phyloP scores from a whole-genome alignment of 2,329 filamentous ascomycete genomes.

The Gnomoniopsis sp. region DNA sequence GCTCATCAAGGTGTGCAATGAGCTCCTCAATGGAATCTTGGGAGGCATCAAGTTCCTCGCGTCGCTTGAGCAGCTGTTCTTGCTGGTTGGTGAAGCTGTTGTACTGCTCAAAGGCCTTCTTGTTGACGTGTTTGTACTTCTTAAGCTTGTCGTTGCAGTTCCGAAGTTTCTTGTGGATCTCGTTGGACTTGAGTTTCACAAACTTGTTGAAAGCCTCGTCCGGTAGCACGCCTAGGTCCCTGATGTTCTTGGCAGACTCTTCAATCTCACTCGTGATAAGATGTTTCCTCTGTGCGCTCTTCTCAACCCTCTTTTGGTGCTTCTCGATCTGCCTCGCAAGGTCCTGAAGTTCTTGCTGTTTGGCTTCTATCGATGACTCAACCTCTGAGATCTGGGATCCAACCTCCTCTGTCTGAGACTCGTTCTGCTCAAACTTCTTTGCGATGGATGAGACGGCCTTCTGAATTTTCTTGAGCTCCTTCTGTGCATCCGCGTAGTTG shows the following conservation, averaged over 20 bases:
- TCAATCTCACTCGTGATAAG: conserved; percentile 71
- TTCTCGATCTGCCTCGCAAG: conserved; percentile 76
- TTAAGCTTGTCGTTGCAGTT: conserved; percentile 91
- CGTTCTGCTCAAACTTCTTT: conserved; percentile 68
- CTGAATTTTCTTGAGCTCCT: conserved; percentile 75
- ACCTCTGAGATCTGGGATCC: conserved; percentile 52
- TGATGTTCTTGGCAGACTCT: conserved; percentile 84
- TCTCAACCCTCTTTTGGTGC: conserved; percentile 86
- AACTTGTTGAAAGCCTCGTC: conserved; percentile 94
- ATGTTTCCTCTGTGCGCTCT: conserved; percentile 84
- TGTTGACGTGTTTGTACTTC: conserved; percentile 98
- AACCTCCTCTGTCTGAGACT: conserved; percentile 61
- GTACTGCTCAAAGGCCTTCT: conserved; percentile 99
- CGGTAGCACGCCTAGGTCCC: conserved; percentile 86
- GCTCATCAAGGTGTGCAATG: conserved; percentile 86
- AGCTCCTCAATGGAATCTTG: conserved; percentile 88
- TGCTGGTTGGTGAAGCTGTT: conserved; percentile 94
- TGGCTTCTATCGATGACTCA: conserved; percentile 55
- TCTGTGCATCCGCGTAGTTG: conserved; percentile 72
- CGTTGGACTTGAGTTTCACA: conserved; percentile 74
- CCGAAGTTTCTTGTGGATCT: conserved; percentile 68
- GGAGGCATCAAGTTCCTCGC: conserved; percentile 81
- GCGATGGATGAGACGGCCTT: conserved; percentile 66
- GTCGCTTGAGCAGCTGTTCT: conserved; percentile 78
- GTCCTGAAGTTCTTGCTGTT: conserved; percentile 70